These are phyloP conservation scores for Cyberlindnera mycetangii DNA, from an alignment of 805 yeast genomes.

Conservation along the genomic window DNA sequence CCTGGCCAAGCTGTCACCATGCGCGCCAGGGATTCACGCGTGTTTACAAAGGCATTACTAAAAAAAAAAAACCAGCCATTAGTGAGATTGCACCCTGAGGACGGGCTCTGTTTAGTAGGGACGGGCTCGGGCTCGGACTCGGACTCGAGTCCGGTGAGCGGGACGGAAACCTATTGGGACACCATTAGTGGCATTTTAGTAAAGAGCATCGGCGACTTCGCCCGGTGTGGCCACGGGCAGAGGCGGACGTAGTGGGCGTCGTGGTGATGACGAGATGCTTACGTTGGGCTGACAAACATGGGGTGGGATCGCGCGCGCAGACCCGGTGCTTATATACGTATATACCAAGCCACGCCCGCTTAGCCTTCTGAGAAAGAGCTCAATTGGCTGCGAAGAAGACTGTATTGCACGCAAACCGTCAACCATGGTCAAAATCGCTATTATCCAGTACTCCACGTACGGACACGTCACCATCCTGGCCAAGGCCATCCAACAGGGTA, in stretches of 20 bases:
- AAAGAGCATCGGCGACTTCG: background rate
- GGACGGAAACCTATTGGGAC: background rate
- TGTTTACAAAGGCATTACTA: constrained; percentile 3
- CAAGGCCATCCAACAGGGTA: constrained; percentile 62
- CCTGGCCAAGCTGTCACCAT: background rate
- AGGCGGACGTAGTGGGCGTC: no score
- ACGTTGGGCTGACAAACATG: constrained; percentile 5
- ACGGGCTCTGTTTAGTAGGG: no score
- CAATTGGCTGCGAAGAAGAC: no score
- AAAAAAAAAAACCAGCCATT: background rate
- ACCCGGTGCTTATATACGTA: background rate
- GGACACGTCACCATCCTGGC: constrained; percentile 75
- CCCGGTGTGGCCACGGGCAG: background rate
- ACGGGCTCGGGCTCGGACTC: no score
- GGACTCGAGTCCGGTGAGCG: background rate
- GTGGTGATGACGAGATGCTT: background rate
- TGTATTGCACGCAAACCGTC: no score
- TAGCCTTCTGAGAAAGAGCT: no score
- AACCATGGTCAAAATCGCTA: constrained; percentile 18
- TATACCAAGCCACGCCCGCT: background rate
- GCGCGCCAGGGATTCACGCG: background rate
- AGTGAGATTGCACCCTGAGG: no score
- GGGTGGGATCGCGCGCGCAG: background rate
- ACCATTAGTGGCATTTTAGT: background rate
- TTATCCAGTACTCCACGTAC: constrained; percentile 67